These are phyloP conservation scores for Apophysomyces sp. DNA, from an alignment of 371 early-diverging fungal genomes.

Conservation along the genomic window DNA sequence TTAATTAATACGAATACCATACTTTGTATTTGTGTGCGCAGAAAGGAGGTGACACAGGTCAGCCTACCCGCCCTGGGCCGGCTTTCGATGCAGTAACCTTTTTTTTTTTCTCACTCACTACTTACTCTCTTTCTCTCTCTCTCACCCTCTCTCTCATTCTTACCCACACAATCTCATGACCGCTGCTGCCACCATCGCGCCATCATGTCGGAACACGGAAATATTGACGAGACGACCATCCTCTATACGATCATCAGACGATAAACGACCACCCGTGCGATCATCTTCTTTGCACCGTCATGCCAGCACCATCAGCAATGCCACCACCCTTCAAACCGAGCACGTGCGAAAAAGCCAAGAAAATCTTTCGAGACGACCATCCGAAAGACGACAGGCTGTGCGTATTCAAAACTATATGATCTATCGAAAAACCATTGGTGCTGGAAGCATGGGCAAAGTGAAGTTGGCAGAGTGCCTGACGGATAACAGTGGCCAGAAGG, in stretches of 20 bases:
- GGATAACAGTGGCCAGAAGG: conserved; percentile 38
- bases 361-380: conserved; percentile 19
- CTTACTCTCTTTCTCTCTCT: neutral
- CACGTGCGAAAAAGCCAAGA: conserved; percentile 19
- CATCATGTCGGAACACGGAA: conserved; percentile 14
- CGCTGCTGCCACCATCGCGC: conserved; percentile 23
- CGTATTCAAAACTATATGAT: conserved; percentile 47
- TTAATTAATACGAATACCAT: no score
- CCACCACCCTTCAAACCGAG: conserved; percentile 7
- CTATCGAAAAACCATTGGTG: conserved; percentile 86
- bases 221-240: conserved; percentile 9
- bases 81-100: conserved; percentile 2
- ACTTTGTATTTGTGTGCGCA: no score
- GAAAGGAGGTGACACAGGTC: conserved; percentile 1
- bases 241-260: neutral
- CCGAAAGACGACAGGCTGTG: conserved; percentile 37
- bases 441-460: conserved; percentile 98
- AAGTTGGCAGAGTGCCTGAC: conserved; percentile 77
- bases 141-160: conserved; percentile 1
- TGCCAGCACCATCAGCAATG: conserved; percentile 10
- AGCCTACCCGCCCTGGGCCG: neutral
- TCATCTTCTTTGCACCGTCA: conserved; percentile 11
- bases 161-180: conserved; percentile 3
- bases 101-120: neutral
- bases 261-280: neutral